A percentile compares a stretch with the other conserved stretches of the same genome.
Conservation (phyloP, 2,329 filamentous ascomycete species). For the Epichloe amarillans region DNA sequence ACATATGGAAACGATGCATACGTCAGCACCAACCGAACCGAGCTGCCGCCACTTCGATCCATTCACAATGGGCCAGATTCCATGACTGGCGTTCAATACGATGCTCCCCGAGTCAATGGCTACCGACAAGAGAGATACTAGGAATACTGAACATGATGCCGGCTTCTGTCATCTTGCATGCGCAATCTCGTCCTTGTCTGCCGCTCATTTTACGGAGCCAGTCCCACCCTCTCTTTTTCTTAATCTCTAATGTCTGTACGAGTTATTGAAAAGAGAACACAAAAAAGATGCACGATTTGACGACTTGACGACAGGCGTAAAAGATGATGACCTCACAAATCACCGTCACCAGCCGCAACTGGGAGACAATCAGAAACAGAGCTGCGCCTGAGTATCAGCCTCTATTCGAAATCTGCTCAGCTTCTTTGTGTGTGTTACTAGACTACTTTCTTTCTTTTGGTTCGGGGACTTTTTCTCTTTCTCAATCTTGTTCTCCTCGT, state of each 20-base stretch:
- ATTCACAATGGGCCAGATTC: constrained; percentile 40
- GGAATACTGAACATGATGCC: neutral
- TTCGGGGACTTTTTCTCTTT: neutral
- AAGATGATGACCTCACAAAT: neutral
- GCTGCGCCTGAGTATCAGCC: neutral
- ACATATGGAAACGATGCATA: constrained; percentile 19
- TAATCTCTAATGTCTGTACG: neutral
- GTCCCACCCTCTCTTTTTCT: neutral
- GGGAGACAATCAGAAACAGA: neutral
- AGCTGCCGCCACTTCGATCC: constrained; percentile 44
- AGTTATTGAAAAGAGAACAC: no score
- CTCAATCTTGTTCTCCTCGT: neutral
- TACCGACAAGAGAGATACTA: constrained; percentile 30
- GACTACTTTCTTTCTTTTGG: neutral
- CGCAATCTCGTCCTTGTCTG: neutral
- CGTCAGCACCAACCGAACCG: constrained; percentile 25
- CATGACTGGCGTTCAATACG: constrained; percentile 55
- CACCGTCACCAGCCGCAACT: neutral
- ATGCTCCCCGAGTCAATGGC: constrained; percentile 32
- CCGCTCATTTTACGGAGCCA: neutral
- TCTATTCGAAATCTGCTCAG: constrained; percentile 1
- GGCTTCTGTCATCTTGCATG: neutral
- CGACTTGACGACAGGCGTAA: constrained; percentile 9
- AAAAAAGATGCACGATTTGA: constrained; percentile 5
- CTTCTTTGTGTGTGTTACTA: constrained; percentile 12